Evolutionary conservation across 176 grass and related monocot genomes (phyloP).

Genomic region (Aegilops umbellulata): DNA sequence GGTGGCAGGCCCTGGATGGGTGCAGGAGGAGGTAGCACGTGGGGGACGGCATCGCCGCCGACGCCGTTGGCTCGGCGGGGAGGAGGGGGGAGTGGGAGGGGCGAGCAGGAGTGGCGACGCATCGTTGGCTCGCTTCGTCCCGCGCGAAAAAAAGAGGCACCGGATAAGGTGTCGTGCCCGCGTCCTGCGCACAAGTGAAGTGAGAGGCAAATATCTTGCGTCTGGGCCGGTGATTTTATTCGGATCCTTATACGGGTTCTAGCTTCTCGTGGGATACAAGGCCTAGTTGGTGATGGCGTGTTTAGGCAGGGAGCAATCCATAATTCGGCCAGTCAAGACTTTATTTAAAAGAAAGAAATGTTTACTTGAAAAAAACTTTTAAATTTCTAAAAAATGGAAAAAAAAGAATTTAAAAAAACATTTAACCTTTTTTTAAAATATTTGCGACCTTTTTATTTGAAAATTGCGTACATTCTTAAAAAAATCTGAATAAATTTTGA

Average conservation of each 20-base stretch:
- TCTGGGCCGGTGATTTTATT: neutral
- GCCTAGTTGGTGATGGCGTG: too few species aligned
- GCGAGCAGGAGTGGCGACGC: slow-evolving; percentile 15
- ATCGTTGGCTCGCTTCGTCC: neutral
- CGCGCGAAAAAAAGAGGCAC: neutral
- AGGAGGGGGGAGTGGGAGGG: slow-evolving; percentile 12
- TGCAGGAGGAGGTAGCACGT: slow-evolving; percentile 38
- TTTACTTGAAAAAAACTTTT: too few species aligned
- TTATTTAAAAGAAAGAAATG: too few species aligned
- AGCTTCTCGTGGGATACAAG: too few species aligned
- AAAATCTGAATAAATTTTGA: too few species aligned
- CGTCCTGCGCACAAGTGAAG: neutral
- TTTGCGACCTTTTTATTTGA: too few species aligned
- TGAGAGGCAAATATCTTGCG: neutral
- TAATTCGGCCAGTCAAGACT: too few species aligned
- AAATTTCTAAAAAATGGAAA: too few species aligned
- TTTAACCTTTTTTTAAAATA: too few species aligned
- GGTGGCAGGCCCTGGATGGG: neutral
- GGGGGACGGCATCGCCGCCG: slow-evolving; percentile 37
- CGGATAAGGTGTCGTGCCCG: slow-evolving; percentile 46
- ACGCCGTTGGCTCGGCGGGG: neutral
- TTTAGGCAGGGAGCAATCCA: too few species aligned
- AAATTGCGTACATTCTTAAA: too few species aligned
- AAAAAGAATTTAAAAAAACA: too few species aligned
- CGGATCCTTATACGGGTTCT: neutral